Base-by-base conservation (phyloP, 2,329 filamentous ascomycete genomes). In the Fusarium incarnatum region DNA sequence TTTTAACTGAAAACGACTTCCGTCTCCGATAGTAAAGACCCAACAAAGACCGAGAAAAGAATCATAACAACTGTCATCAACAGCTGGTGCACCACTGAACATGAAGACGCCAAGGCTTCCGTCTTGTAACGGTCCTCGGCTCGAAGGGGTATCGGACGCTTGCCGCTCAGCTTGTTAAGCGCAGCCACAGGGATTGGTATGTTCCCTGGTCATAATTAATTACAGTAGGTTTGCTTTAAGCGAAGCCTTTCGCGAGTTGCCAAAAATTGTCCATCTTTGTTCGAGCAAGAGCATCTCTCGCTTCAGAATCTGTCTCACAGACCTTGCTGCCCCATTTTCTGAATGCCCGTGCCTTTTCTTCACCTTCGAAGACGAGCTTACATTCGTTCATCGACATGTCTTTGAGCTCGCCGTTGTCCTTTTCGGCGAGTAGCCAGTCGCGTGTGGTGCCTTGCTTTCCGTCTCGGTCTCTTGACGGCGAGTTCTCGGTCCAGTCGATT, bases 241-340 rank as follows among this genome's bases (percentile, higher is more conserved):
- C 71, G 48, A 78, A 61, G 18, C 79, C 93, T 84, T 97, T 97
- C 0, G 94, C 95, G 73, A 96, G 82, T 12, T 91, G 91, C 96
- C 96, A 99, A 77, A 99, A 95, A 75, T 92, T 97, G 75, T 98
- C 95, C 87, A 98, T 92, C 84, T 97, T 98, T 8, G 90, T 89
- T 72, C 94, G 88, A 15, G 89, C 83, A 67, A 99, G 81, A 23
- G 91, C 86, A 73, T 97, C 94, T 77, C 93, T 91, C 8, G 95
- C 96, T 77, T 97, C 92, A 13, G 90, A 88, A 78, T 99, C 96
- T 4, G 93, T 95, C 81, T 98, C 96, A 79, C 94, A 97, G n/a
- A 96, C 89, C 78, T 93, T 92, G 68, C 91, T 94, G 5, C 92
- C 87, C 93, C 95, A 98, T 77, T 94, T 94, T 71, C 92, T 90